Base-by-base conservation (phyloP, 768 basidiomycete genomes). In the Pilatotrama ljubarskyi region DNA sequence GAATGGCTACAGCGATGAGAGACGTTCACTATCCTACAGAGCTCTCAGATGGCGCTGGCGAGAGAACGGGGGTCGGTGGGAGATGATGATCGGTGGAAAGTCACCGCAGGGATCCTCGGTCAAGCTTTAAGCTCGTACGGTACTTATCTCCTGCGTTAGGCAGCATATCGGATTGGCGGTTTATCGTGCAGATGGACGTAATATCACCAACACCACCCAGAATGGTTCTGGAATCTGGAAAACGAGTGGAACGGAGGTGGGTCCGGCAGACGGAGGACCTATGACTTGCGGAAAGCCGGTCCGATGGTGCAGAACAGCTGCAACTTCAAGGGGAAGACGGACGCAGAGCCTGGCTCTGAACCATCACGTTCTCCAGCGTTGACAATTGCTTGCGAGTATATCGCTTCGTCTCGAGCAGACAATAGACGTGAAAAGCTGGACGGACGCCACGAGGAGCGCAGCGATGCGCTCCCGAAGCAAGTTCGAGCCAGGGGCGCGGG, bases 131-230 rank as follows among this genome's bases (percentile, higher is more conserved):
- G 51, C 38, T n/a, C n/a, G n/a, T n/a, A n/a, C n/a, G 41, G 15
- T 41, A 43, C 42, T 37, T 17, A 26, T 48, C 25, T 17, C 15
- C n/a, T 17, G 17, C 18, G 29, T 49, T 49, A 8, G 48, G 17
- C n/a, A 49, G 48, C 32, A 49, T 17, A 17, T 17, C 29, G 29
- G n/a, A 29, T 9, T 18, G 17, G 9, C 17, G 48, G n/a, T 49
- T 52, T 41, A 41, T 41, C 51, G 24, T 52, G 24, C 17, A 26
- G 24, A n/a, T 17, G 46, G 32, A 56, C 55, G 55, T 56, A 56
- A 56, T 56, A 56, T 56, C 46, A 37, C 46, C 55, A 48, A 17
- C n/a, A 29, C 13, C 8, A 17, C 36, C 42, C 17, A 18, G 5
- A 32, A n/a, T n/a, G 5, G 46, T 47, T 56, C 55, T 56, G 37